These are phyloP conservation scores for Nicotiana knightiana DNA, from an alignment of 257 asterid species.

Conservation along the genomic window DNA sequence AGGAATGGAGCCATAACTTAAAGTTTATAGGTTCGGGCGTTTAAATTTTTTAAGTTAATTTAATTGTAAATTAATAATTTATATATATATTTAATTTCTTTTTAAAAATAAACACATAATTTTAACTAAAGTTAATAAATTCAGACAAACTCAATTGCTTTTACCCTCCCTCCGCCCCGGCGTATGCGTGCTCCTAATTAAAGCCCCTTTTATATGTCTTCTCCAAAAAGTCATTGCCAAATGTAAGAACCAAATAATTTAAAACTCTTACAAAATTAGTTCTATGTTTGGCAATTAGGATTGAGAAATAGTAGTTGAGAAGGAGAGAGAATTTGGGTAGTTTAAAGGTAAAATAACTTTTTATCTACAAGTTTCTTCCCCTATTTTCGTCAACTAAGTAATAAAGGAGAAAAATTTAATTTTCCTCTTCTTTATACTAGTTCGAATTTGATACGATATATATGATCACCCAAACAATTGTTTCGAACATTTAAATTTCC, in stretches of 20 bases:
- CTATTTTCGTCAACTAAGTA: neutral
- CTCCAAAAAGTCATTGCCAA: neutral
- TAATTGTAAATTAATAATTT: no score
- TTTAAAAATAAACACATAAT: no score
- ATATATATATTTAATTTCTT: accelerated
- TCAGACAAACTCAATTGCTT: no score
- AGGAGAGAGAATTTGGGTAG: neutral
- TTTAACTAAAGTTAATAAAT: no score
- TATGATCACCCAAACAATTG: neutral
- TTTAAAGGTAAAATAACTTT: no score
- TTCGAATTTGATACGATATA: no score
- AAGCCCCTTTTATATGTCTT: neutral
- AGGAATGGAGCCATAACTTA: accelerated
- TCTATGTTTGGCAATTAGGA: neutral
- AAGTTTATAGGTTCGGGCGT: no score
- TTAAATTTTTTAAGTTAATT: no score
- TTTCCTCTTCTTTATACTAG: no score
- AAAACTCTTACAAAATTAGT: neutral
- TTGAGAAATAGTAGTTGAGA: neutral
- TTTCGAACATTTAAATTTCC: neutral
- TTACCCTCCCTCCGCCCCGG: no score
- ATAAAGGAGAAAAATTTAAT: neutral
- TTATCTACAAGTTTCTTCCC: neutral
- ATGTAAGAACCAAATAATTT: neutral
- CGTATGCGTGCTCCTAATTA: neutral